Conservation (phyloP, 495 filamentous ascomycete species). For the Alectoria sarmentosa region DNA sequence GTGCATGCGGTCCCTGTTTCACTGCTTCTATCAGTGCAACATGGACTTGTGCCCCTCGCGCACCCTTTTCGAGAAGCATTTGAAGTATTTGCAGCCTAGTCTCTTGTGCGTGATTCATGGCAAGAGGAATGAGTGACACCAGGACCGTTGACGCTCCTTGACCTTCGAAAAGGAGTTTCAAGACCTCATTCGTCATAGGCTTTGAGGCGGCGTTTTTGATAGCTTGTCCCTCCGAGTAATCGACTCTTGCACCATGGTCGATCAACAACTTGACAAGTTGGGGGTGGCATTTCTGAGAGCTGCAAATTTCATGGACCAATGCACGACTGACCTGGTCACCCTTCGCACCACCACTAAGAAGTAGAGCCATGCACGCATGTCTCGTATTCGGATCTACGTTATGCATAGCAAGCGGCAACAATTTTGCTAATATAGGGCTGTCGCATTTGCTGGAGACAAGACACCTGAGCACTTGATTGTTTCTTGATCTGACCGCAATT, state of each 20-base stretch:
- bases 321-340: slow-evolving; percentile 14
- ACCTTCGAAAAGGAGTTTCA: slow-evolving; percentile 5
- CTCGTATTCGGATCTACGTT: not conserved
- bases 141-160: slow-evolving; percentile 11
- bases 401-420: slow-evolving; percentile 9
- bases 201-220: slow-evolving; percentile 15
- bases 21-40: slow-evolving; percentile 20
- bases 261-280: slow-evolving; percentile 15
- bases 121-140: slow-evolving; percentile 11
- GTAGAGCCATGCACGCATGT: slow-evolving; percentile 4
- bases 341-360: slow-evolving; percentile 16
- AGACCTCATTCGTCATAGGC: slow-evolving; percentile 1
- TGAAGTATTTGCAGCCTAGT: slow-evolving; percentile 16
- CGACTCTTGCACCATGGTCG: slow-evolving; percentile 11
- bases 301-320: slow-evolving; percentile 13
- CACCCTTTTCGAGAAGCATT: slow-evolving; percentile 13
- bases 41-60: slow-evolving; percentile 12
- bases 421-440: not conserved
- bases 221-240: slow-evolving; percentile 15
- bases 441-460: slow-evolving; percentile 14
- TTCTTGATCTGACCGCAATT: slow-evolving; percentile 11
- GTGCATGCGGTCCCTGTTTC: slow-evolving; percentile 4
- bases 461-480: slow-evolving; percentile 5
- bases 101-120: slow-evolving; percentile 15
- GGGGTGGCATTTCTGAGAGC: slow-evolving; percentile 2